phyloP scores from a whole-genome alignment of 2,329 filamentous ascomycete genomes.

The Pestalotiopsis sp. region DNA sequence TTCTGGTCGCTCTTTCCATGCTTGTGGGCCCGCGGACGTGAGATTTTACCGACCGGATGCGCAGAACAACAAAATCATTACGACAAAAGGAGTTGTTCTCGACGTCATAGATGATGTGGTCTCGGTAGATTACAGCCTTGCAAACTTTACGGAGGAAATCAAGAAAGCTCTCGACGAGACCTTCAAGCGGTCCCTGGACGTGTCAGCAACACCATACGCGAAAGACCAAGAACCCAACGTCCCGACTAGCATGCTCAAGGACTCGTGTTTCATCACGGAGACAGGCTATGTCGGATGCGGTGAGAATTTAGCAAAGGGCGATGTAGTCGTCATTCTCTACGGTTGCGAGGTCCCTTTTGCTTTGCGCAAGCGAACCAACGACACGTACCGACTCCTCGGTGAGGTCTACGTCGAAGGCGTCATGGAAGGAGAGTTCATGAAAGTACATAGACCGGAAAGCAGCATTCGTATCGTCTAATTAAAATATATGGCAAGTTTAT shows the following conservation, averaged over 20 bases:
- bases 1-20: neutral
- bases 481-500: neutral
- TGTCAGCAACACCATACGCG: neutral
- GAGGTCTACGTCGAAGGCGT: constrained; percentile 5
- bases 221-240: neutral
- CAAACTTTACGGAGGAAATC: neutral
- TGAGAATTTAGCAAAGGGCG: neutral
- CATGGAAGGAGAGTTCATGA: constrained; percentile 14
- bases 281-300: constrained; percentile 1
- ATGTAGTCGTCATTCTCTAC: neutral
- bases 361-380: neutral
- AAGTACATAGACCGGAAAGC: constrained; percentile 3
- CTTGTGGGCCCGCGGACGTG: neutral
- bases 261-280: neutral
- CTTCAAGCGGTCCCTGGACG: neutral
- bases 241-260: neutral
- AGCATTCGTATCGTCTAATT: neutral
- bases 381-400: neutral
- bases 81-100: neutral
- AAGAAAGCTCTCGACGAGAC: neutral
- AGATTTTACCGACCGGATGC: neutral
- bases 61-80: neutral
- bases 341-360: neutral
- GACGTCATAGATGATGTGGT: neutral
- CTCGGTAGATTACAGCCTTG: neutral